These are phyloP conservation scores for Citrus hindsii DNA, from an alignment of 345 rosid species.

Conservation along the genomic window DNA sequence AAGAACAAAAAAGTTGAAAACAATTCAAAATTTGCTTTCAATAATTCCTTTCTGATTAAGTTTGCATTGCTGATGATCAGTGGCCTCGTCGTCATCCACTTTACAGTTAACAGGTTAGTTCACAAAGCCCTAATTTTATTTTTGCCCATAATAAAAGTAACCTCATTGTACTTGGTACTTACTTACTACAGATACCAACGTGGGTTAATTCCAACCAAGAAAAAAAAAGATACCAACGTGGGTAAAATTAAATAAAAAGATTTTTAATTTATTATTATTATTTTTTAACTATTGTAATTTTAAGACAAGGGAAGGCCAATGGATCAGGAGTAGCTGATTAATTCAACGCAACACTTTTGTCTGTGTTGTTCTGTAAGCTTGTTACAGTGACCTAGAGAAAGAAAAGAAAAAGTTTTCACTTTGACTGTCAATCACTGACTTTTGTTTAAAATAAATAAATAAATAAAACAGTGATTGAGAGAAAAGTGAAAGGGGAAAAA, in stretches of 20 bases:
- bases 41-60: neutral
- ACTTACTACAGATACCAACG: constrained; percentile 15
- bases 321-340: constrained; percentile 1
- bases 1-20: neutral
- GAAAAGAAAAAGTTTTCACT: neutral
- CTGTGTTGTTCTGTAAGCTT: neutral
- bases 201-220: no score
- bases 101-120: neutral
- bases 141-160: neutral
- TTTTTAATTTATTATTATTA: no score
- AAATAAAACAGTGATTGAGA: constrained; percentile 13
- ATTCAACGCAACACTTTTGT: neutral
- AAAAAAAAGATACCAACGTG: neutral
- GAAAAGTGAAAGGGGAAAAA: constrained; percentile 11
- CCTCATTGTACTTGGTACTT: neutral
- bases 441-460: constrained; percentile 16
- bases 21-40: neutral
- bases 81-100: neutral
- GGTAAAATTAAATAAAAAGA: neutral
- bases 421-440: constrained; percentile 28
- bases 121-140: neutral
- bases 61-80: neutral
- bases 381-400: neutral
- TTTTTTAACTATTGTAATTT: neutral
- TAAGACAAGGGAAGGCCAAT: neutral